These are phyloP conservation scores for Myxozyma lipomycoides DNA, from an alignment of 805 yeast genomes.

Conservation along the genomic window DNA sequence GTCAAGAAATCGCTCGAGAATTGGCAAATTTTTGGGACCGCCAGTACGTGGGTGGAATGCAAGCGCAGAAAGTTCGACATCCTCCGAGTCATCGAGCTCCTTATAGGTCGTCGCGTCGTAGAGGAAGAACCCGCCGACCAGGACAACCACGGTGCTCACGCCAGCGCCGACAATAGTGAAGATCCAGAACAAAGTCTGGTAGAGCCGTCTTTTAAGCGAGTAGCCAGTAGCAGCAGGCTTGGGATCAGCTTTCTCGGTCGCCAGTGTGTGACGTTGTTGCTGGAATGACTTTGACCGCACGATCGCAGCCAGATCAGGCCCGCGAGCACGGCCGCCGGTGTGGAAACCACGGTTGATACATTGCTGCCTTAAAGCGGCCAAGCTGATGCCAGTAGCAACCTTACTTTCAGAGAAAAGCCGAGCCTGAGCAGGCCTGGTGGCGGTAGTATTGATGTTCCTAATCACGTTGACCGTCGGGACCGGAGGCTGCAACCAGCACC, in stretches of 20 bases:
- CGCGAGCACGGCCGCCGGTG: too few relatives aligned
- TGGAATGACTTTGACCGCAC: too few relatives aligned
- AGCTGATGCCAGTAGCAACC: too few relatives aligned
- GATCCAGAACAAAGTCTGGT: background rate
- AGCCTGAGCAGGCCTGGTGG: too few relatives aligned
- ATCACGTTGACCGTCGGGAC: too few relatives aligned
- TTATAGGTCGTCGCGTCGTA: conserved; percentile 65
- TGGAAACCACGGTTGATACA: too few relatives aligned
- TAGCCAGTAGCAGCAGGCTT: background rate
- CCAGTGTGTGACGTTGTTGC: too few relatives aligned
- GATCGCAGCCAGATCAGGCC: too few relatives aligned
- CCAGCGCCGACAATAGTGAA: conserved; percentile 39
- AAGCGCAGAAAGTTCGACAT: conserved; percentile 48
- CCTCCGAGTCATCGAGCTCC: conserved; percentile 40
- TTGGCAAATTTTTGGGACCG: conserved; percentile 69
- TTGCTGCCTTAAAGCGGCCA: too few relatives aligned
- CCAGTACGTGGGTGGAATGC: conserved; percentile 57
- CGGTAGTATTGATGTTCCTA: too few relatives aligned
- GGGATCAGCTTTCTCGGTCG: background rate
- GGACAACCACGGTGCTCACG: conserved; percentile 42
- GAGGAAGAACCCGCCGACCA: conserved; percentile 51
- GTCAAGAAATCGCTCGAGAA: conserved; percentile 54
- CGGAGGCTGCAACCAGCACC: too few relatives aligned
- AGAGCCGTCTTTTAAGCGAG: background rate
- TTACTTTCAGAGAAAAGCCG: too few relatives aligned